Evolutionary conservation across 2,329 filamentous ascomycete species (phyloP).

Genomic region (Hypoxylon sp.): DNA sequence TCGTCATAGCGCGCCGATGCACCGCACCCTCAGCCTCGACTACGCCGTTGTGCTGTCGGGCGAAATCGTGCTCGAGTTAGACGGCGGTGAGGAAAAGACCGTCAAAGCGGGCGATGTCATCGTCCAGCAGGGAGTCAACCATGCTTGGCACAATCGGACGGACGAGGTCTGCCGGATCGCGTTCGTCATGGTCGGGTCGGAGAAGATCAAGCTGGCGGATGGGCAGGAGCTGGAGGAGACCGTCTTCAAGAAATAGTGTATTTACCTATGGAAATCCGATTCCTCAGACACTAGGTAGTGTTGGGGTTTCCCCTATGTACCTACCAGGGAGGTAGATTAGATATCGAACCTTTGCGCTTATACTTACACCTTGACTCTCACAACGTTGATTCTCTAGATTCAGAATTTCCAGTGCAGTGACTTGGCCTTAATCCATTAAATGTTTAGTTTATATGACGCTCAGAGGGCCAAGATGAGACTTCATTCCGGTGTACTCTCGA

Average conservation of each 20-base stretch:
- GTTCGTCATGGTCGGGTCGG: slow-evolving; percentile 59
- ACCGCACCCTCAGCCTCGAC: slow-evolving; percentile 60
- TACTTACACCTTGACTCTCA: not conserved
- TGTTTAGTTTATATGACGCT: slow-evolving; percentile 33
- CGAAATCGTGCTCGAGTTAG: slow-evolving; percentile 59
- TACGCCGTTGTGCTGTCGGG: slow-evolving; percentile 59
- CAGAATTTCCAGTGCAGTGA: not conserved
- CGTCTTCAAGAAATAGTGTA: slow-evolving; percentile 33
- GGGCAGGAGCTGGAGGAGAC: slow-evolving; percentile 58
- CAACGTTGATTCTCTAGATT: not conserved
- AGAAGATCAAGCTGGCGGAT: slow-evolving; percentile 58
- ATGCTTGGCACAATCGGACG: slow-evolving; percentile 65
- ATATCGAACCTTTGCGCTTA: too few species aligned
- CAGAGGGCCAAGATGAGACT: slow-evolving; percentile 52
- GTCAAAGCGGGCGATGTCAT: slow-evolving; percentile 58
- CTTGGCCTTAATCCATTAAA: not conserved
- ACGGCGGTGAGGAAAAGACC: slow-evolving; percentile 59
- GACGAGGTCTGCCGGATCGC: slow-evolving; percentile 57
- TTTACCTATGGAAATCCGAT: not conserved
- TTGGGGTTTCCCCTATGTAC: not conserved
- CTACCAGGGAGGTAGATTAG: not conserved
- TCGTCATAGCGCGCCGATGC: slow-evolving; percentile 56
- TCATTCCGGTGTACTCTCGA: slow-evolving; percentile 60
- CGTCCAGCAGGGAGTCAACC: slow-evolving; percentile 61
- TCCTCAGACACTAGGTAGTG: too few species aligned